These are phyloP conservation scores for Penicillium palitans DNA, from an alignment of 2,329 filamentous ascomycete genomes.

Conservation along the genomic window DNA sequence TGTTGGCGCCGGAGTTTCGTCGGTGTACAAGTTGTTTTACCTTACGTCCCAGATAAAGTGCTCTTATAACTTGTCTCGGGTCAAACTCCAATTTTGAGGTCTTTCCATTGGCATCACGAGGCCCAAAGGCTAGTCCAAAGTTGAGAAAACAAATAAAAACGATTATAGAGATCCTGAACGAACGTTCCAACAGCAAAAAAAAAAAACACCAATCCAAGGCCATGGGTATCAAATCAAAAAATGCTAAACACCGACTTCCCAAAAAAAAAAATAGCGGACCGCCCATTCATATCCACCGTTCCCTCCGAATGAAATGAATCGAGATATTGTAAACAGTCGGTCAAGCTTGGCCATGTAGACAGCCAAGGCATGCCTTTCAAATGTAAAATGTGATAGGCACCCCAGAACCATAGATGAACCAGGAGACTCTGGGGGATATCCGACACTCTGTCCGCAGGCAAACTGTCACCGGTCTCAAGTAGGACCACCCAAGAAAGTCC, in stretches of 20 bases:
- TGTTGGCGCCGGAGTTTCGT: background rate
- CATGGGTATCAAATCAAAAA: constrained; percentile 22
- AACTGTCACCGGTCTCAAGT: background rate
- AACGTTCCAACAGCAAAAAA: background rate
- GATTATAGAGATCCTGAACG: background rate
- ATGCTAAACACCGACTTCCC: background rate
- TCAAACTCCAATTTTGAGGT: background rate
- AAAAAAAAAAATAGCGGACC: constrained; percentile 4
- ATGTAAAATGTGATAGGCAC: constrained; percentile 1
- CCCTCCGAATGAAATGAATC: constrained; percentile 4
- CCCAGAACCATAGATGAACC: background rate
- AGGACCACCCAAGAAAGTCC: background rate
- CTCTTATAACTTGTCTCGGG: background rate
- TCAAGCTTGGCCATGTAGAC: background rate
- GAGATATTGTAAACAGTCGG: background rate
- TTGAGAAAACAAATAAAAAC: background rate
- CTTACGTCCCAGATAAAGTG: constrained; percentile 5
- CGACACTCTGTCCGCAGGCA: background rate
- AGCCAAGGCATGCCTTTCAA: background rate
- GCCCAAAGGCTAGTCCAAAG: background rate
- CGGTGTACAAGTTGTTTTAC: background rate
- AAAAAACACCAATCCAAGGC: constrained; percentile 13
- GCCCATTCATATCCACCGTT: constrained; percentile 5
- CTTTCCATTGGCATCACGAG: background rate
- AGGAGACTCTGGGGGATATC: background rate